Evolutionary conservation across 2,329 filamentous ascomycete genomes (phyloP).

Genomic region (Colletotrichum truncatum): DNA sequence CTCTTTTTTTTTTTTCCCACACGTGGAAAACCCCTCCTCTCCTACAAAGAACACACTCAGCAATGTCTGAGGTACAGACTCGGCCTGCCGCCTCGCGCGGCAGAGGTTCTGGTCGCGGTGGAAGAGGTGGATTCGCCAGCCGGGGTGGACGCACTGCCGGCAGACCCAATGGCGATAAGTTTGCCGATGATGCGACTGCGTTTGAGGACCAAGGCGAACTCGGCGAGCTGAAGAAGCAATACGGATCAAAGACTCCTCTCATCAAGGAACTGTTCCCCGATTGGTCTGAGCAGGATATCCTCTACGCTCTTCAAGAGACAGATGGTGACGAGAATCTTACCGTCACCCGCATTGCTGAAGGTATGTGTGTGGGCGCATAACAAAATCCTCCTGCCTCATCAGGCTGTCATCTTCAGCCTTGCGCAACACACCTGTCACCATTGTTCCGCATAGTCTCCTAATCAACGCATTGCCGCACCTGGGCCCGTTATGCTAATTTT

Average conservation of each 20-base stretch:
- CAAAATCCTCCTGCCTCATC: neutral
- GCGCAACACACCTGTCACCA: neutral
- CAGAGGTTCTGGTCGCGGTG: constrained; percentile 89
- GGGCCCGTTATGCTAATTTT: constrained; percentile 37
- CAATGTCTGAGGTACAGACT: constrained; percentile 94
- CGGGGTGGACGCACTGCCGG: constrained; percentile 72
- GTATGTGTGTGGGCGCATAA: constrained; percentile 53
- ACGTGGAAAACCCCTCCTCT: constrained; percentile 27
- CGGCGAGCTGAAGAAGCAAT: constrained; percentile 90
- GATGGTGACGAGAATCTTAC: constrained; percentile 80
- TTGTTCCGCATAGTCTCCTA: neutral
- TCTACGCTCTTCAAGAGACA: constrained; percentile 91
- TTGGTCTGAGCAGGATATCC: constrained; percentile 95
- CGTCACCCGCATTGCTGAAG: constrained; percentile 82
- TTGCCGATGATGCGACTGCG: constrained; percentile 64
- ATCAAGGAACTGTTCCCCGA: constrained; percentile 94
- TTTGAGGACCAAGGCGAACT: constrained; percentile 87
- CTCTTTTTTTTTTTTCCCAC: constrained; percentile 23
- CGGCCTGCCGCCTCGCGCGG: constrained; percentile 86
- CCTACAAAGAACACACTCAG: constrained; percentile 30
- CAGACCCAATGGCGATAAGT: constrained; percentile 78
- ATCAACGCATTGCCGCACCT: neutral
- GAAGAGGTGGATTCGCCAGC: constrained; percentile 79
- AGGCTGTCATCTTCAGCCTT: constrained; percentile 25
- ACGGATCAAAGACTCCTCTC: constrained; percentile 79